Evolutionary conservation across 192 early-diverging fungal genomes (phyloP).

Genomic region (Lobosporangium transversale): DNA sequence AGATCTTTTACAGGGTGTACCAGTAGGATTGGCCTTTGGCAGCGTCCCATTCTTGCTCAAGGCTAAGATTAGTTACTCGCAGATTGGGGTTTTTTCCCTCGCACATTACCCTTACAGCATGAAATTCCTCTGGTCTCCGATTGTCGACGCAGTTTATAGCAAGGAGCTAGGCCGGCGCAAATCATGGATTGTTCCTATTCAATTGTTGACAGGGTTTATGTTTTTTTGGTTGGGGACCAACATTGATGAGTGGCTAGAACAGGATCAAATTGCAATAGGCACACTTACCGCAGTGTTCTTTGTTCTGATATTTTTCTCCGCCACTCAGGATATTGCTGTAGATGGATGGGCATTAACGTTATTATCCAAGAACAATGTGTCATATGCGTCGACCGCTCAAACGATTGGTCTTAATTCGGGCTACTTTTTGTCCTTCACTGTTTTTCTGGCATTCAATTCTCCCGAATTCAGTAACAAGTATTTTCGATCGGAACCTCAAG

Average conservation of each 20-base stretch:
- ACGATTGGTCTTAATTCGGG: conserved; percentile 97
- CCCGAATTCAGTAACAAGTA: conserved; percentile 96
- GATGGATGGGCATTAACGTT: conserved; percentile 96
- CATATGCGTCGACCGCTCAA: conserved; percentile 93
- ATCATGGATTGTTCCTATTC: conserved; percentile 98
- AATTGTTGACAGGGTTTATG: conserved; percentile 81
- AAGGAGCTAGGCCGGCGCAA: conserved; percentile 89
- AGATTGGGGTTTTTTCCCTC: conserved; percentile 94
- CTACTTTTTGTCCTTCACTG: conserved; percentile 95
- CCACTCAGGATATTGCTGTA: conserved; percentile 89
- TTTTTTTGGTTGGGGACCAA: conserved; percentile 82
- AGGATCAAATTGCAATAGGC: conserved; percentile 70
- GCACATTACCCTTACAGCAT: conserved; percentile 97
- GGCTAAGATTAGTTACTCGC: conserved; percentile 87
- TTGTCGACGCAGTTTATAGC: conserved; percentile 91
- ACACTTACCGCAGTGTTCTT: conserved; percentile 82
- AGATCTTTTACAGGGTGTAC: conserved; percentile 94
- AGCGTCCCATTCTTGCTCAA: conserved; percentile 95
- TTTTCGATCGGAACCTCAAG: conserved; percentile 69
- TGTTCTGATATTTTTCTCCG: conserved; percentile 89
- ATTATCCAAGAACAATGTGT: conserved; percentile 90
- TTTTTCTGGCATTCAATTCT: conserved; percentile 96
- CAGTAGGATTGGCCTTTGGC: conserved; percentile 90
- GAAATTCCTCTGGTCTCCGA: conserved; percentile 97
- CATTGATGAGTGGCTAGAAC: conserved; percentile 74